A percentile compares a stretch with the other conserved stretches of the same genome.
phyloP scores from a whole-genome alignment of 2,329 filamentous ascomycete species.

The Botrytis pseudocinerea region DNA sequence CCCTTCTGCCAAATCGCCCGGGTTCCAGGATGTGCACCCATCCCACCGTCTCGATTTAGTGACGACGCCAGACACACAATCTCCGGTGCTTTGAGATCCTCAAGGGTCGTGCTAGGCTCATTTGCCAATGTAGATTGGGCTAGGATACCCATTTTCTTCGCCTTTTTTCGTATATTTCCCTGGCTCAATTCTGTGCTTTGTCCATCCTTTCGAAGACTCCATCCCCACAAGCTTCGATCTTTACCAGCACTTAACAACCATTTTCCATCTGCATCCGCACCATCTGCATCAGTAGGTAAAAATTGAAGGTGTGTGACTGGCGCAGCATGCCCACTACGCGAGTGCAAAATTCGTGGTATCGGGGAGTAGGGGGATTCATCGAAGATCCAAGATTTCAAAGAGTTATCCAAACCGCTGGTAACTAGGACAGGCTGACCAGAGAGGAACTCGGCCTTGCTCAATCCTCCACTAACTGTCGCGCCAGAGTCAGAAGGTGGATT shows the following conservation, averaged over 20 bases:
- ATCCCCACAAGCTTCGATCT: slow-evolving; percentile 93
- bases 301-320: slow-evolving; percentile 82
- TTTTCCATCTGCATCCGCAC: slow-evolving; percentile 83
- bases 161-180: slow-evolving; percentile 82
- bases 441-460: slow-evolving; percentile 87
- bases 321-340: slow-evolving; percentile 83
- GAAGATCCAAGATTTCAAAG: slow-evolving; percentile 94
- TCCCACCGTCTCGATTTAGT: slow-evolving; percentile 90
- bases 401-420: slow-evolving; percentile 90
- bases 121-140: slow-evolving; percentile 56
- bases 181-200: slow-evolving; percentile 94
- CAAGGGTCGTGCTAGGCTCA: slow-evolving; percentile 64
- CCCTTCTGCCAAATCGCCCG: slow-evolving; percentile 83
- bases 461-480: slow-evolving; percentile 65
- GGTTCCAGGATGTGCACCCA: slow-evolving; percentile 77
- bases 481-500: slow-evolving; percentile 62
- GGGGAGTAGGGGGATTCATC: slow-evolving; percentile 89
- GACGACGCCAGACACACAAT: slow-evolving; percentile 91
- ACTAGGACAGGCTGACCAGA: slow-evolving; percentile 85
- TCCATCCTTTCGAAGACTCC: slow-evolving; percentile 90
- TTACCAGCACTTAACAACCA: slow-evolving; percentile 89
- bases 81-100: slow-evolving; percentile 82
- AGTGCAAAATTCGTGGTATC: slow-evolving; percentile 80
- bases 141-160: slow-evolving; percentile 80
- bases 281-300: slow-evolving; percentile 84